Conservation (phyloP, 1,139 yeast species). For the Martiniozyma asiatica region DNA sequence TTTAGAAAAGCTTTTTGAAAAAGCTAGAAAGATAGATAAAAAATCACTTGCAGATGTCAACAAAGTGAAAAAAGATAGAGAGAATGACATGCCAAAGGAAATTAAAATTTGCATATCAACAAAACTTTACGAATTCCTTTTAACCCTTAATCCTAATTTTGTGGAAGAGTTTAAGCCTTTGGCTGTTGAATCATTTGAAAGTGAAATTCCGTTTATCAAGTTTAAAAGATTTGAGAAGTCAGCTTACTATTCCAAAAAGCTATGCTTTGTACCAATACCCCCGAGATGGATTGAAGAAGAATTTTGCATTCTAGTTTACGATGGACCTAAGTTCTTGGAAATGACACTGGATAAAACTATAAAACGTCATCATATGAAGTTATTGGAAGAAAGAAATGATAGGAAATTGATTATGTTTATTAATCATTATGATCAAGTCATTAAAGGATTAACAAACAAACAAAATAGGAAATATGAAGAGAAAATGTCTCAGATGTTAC, state of each 20-base stretch:
- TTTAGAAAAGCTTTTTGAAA: no score
- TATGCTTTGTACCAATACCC: slow-evolving; percentile 41
- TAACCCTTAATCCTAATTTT: slow-evolving; percentile 1
- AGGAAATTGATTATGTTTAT: slow-evolving; percentile 32
- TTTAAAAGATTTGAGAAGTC: slow-evolving; percentile 25
- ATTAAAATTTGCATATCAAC: slow-evolving; percentile 1
- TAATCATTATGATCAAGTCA: slow-evolving; percentile 35
- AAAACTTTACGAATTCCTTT: slow-evolving; percentile 1
- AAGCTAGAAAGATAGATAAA: no score
- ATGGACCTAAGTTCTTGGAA: slow-evolving; percentile 33
- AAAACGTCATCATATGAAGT: slow-evolving; percentile 12
- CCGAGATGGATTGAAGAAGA: slow-evolving; percentile 31
- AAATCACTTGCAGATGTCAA: no score
- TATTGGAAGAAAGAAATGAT: slow-evolving; percentile 17
- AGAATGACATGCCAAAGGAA: no score
- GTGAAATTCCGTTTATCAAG: slow-evolving; percentile 21
- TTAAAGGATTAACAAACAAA: slow-evolving; percentile 30
- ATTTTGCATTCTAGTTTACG: slow-evolving; percentile 32
- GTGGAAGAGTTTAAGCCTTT: background rate
- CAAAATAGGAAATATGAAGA: slow-evolving; percentile 33
- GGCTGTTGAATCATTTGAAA: background rate
- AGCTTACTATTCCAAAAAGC: slow-evolving; percentile 32
- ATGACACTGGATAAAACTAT: slow-evolving; percentile 24
- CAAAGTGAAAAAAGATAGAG: no score
- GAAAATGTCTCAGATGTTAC: slow-evolving; percentile 10